Evolutionary conservation across 2,329 filamentous ascomycete species (phyloP).

Genomic region (Penicillium sp.): DNA sequence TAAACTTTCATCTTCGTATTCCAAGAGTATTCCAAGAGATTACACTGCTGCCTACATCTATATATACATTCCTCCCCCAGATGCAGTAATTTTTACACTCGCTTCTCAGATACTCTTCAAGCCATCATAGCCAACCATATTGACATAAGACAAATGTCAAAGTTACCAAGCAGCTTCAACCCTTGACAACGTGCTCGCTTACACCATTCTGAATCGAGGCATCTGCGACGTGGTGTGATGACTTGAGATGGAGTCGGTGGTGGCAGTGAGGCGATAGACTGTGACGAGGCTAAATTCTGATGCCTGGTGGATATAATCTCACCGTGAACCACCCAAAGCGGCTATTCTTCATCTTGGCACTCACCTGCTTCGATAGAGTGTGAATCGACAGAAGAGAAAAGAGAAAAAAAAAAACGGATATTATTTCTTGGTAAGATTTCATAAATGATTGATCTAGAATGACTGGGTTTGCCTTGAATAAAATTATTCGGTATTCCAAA

Average conservation of each 20-base stretch:
- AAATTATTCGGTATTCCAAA: not conserved
- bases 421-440: not conserved
- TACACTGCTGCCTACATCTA: not conserved
- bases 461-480: not conserved
- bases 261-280: not conserved
- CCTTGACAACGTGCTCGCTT: not conserved
- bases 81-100: not conserved
- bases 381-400: not conserved
- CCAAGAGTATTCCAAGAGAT: not conserved
- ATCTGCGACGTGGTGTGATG: not conserved
- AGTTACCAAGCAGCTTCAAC: not conserved
- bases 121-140: not conserved
- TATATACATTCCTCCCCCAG: not conserved
- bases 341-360: not conserved
- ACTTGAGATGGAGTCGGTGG: not conserved
- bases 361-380: not conserved
- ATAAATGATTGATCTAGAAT: not conserved
- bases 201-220: not conserved
- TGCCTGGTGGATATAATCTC: not conserved
- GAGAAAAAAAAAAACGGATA: not conserved
- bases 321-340: no score
- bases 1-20: not conserved
- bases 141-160: not conserved
- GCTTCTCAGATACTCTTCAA: not conserved
- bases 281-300: not conserved